These are phyloP conservation scores for Blastocystis sp. DNA, from an alignment of 352 stramenopile species.

Conservation along the genomic window DNA sequence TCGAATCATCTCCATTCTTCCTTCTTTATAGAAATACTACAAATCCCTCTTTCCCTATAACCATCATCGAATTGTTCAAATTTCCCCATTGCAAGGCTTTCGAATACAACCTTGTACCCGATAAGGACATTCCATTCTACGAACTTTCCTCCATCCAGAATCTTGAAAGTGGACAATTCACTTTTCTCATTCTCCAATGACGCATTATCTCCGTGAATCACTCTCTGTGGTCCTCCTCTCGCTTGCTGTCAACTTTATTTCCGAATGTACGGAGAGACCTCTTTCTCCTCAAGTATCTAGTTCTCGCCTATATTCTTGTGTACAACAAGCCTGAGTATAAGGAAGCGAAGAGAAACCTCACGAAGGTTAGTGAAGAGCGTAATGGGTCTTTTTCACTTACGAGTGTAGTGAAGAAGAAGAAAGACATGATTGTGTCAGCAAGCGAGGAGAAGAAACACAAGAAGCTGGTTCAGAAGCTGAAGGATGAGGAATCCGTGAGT, in stretches of 20 bases:
- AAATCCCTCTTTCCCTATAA: background rate
- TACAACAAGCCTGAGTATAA: slow-evolving; percentile 32
- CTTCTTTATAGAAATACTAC: background rate
- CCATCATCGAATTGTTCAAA: background rate
- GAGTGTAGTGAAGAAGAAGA: slow-evolving; percentile 30
- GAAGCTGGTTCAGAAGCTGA: slow-evolving; percentile 60
- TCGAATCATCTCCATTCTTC: background rate
- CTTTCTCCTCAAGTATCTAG: background rate
- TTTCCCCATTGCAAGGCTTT: background rate
- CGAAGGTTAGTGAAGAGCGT: slow-evolving; percentile 34
- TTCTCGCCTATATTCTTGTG: slow-evolving; percentile 44
- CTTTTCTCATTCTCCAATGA: slow-evolving; percentile 24
- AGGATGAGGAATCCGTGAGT: slow-evolving; percentile 54
- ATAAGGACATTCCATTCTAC: too few species aligned
- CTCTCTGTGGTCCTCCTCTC: slow-evolving; percentile 11
- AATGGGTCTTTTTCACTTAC: background rate
- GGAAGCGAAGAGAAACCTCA: background rate
- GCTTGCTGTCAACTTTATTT: slow-evolving; percentile 19
- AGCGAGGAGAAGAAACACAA: slow-evolving; percentile 62
- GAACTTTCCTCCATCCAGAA: background rate
- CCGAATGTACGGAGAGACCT: background rate
- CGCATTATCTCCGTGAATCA: slow-evolving; percentile 39
- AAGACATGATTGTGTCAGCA: slow-evolving; percentile 13
- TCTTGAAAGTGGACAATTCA: background rate
- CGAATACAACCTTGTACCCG: background rate